These are phyloP conservation scores for Adansonia rubrostipa DNA, from an alignment of 441 rosid genomes.

Conservation along the genomic window DNA sequence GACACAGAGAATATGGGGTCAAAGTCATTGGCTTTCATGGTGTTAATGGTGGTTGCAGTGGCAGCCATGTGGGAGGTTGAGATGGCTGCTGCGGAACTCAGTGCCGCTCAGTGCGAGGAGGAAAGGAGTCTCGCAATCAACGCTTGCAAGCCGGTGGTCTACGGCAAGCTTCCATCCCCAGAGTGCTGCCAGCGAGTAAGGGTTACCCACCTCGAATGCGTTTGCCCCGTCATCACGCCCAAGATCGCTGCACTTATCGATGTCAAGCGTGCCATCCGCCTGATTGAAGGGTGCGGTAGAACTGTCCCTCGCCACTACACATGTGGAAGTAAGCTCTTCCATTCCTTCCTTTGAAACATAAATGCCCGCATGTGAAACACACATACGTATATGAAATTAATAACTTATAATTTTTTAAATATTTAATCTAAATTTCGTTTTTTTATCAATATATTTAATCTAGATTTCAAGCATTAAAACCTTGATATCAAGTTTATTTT, in stretches of 20 bases:
- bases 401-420: background rate
- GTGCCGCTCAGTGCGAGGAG: slow-evolving; percentile 43
- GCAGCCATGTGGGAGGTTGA: slow-evolving; percentile 25
- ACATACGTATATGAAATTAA: no score
- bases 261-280: slow-evolving; percentile 38
- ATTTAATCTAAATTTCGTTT: no score
- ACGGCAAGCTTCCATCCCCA: slow-evolving; percentile 40
- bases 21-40: slow-evolving; percentile 18
- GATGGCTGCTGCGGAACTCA: slow-evolving; percentile 29
- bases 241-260: slow-evolving; percentile 39
- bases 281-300: slow-evolving; percentile 51
- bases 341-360: background rate
- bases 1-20: background rate
- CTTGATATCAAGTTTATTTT: background rate
- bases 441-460: background rate
- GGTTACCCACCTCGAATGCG: slow-evolving; percentile 43
- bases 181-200: slow-evolving; percentile 45
- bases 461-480: background rate
- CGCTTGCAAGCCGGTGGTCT: slow-evolving; percentile 48
- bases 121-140: slow-evolving; percentile 40
- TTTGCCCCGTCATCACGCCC: slow-evolving; percentile 43
- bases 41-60: slow-evolving; percentile 7
- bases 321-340: slow-evolving; percentile 48
- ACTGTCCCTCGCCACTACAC: slow-evolving; percentile 52
- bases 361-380: no score